phyloP scores from a whole-genome alignment of 345 rosid genomes.

The Cardamine chenopodiifolia region DNA sequence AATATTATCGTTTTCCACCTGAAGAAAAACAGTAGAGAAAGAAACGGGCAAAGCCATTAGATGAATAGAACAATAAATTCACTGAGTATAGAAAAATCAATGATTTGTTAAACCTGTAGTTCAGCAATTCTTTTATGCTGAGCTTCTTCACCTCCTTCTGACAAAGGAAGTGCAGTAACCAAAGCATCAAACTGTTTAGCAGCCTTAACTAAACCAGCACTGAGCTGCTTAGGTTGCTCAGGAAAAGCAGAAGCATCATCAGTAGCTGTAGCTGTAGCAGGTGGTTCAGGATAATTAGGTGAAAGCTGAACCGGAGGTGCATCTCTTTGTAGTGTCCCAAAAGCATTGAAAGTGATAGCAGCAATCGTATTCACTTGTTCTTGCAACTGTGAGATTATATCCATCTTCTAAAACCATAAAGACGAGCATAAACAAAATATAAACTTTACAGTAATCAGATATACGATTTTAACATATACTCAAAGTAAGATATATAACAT shows the following conservation, averaged over 20 bases:
- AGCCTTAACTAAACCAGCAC: conserved; percentile 82
- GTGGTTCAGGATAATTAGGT: conserved; percentile 80
- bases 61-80: neutral
- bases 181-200: conserved; percentile 99
- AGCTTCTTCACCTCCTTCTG: conserved; percentile 93
- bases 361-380: conserved; percentile 84
- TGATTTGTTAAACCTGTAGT: conserved; percentile 56
- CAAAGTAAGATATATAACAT: neutral
- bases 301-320: conserved; percentile 84
- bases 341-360: conserved; percentile 73
- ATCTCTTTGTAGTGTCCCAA: conserved; percentile 81
- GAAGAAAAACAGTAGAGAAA: conserved; percentile 22
- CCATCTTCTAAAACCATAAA: conserved; percentile 51
- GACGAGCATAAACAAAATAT: neutral
- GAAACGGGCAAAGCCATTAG: neutral
- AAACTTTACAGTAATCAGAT: neutral
- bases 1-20: conserved; percentile 78
- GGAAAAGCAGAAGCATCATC: conserved; percentile 58
- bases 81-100: neutral
- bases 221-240: conserved; percentile 80
- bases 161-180: conserved; percentile 85
- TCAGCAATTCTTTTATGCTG: conserved; percentile 79
- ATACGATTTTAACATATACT: neutral
- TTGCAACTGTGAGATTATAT: conserved; percentile 89
- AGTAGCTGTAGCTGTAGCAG: conserved; percentile 50